Base-by-base conservation (phyloP, 2,329 filamentous ascomycete species). In the Exophiala dermatitidis region DNA sequence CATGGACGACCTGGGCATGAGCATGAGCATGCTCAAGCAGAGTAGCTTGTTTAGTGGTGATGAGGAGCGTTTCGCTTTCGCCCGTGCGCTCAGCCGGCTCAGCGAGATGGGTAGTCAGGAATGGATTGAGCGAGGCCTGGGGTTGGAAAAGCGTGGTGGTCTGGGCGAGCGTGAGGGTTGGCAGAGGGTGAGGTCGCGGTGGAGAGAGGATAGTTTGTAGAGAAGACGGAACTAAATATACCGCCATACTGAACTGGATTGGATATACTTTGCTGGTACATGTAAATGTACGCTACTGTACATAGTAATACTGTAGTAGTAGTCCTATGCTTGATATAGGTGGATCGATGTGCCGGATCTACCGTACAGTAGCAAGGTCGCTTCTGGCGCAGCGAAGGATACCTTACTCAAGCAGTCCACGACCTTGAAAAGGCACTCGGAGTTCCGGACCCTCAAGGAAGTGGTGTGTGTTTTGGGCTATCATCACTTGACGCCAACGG, bases 31-130 rank as follows among this genome's bases (percentile, higher is more conserved):
- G 70, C 76, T 98, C 63, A 95, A 95, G 74, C 84, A 84, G 61
- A 89, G 85, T 40, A 88, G 81, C 60, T 81, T 97, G 37, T 98
- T 98, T 69, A 87, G 85, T 1, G 93, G 93, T 38, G 93, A 96
- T 54, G 93, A 98, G 73, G 93, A 98, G 72, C 81, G 89, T 0
- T 98, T 98, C 73, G 93, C 93, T 0, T 98, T 98, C 74, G 90
- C 90, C 28, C 77, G 93, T 50, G 93, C 93, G 1, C 69, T 97
- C 62, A 90, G 85, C 50, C 76, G 93, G 52, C 72, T 98, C 57
- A 85, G 77, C 50, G 90, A 97, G 71, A 98, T 98, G 93, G 88
- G 90, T 19, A 93, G 88, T 68, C 82, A 83, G 68, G 86, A 96
- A 68, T 98, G 93, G 93, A 87, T 97, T 2, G 91, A 97, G 72